A percentile compares a stretch with the other conserved stretches of the same genome.
phyloP scores from a whole-genome alignment of 352 stramenopile genomes.

The Pythium dissotocum region DNA sequence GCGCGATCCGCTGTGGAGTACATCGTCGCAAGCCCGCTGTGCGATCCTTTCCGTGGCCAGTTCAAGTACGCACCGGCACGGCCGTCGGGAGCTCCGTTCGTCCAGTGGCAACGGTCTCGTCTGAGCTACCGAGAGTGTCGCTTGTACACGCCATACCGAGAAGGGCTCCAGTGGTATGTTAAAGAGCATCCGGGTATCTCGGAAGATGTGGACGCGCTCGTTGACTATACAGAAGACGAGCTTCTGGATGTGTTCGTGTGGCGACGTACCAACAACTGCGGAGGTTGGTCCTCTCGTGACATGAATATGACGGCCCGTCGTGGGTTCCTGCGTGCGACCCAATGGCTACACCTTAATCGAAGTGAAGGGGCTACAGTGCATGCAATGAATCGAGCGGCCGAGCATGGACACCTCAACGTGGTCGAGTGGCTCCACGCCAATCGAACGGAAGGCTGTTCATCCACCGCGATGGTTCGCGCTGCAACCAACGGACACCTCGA shows the following conservation, averaged over 20 bases:
- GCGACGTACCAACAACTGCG: not conserved
- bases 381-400: no score
- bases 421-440: conserved; percentile 8
- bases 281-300: not conserved
- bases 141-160: no score
- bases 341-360: no score
- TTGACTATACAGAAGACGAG: no score
- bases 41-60: not conserved
- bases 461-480: not conserved
- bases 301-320: not conserved
- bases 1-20: not conserved
- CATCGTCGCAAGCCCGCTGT: not conserved
- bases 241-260: not conserved
- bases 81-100: no score
- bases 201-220: no score
- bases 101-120: no score
- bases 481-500: not conserved
- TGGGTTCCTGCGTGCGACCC: no score
- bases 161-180: no score
- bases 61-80: not conserved
- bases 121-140: no score
- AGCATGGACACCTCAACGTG: not conserved
- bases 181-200: no score
- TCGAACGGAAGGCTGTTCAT: not conserved
- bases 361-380: no score